Percentiles rank a stretch among this genome's conserved stretches.
phyloP scores from a whole-genome alignment of 2,329 filamentous ascomycete genomes.

The Microascus cirrosus region DNA sequence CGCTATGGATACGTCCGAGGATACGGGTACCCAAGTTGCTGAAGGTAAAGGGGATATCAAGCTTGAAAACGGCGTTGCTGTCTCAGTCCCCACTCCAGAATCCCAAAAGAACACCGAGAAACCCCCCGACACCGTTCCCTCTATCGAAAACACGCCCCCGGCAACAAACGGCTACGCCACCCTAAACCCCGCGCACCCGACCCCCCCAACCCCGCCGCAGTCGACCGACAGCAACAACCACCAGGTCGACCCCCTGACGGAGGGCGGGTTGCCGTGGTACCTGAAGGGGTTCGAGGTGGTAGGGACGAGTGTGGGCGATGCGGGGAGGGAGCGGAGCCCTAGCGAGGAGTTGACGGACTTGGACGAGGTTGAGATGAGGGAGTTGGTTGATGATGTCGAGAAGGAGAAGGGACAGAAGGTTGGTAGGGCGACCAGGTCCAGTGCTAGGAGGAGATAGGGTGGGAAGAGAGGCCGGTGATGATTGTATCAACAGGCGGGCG shows the following conservation, averaged over 20 bases:
- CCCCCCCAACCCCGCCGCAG: conserved; percentile 55
- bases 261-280: conserved; percentile 84
- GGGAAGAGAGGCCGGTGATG: no score
- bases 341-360: conserved; percentile 87
- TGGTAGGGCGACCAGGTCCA: no score
- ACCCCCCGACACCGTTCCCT: background rate
- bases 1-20: conserved; percentile 1
- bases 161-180: conserved; percentile 33
- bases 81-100: background rate
- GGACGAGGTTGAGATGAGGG: conserved; percentile 80
- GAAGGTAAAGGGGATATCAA: background rate
- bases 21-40: background rate
- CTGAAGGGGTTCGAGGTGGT: conserved; percentile 66
- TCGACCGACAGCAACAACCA: conserved; percentile 45
- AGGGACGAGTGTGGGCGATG: conserved; percentile 72
- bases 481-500: no score
- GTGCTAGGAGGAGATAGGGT: no score
- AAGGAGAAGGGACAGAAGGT: background rate
- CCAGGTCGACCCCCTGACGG: conserved; percentile 43
- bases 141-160: conserved; percentile 28
- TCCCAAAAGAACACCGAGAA: background rate
- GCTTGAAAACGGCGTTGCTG: background rate
- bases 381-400: conserved; percentile 46
- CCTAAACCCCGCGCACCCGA: conserved; percentile 19
- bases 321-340: conserved; percentile 37